phyloP scores from a whole-genome alignment of 495 filamentous ascomycete genomes.

The Penicillium macrosclerotiorum region DNA sequence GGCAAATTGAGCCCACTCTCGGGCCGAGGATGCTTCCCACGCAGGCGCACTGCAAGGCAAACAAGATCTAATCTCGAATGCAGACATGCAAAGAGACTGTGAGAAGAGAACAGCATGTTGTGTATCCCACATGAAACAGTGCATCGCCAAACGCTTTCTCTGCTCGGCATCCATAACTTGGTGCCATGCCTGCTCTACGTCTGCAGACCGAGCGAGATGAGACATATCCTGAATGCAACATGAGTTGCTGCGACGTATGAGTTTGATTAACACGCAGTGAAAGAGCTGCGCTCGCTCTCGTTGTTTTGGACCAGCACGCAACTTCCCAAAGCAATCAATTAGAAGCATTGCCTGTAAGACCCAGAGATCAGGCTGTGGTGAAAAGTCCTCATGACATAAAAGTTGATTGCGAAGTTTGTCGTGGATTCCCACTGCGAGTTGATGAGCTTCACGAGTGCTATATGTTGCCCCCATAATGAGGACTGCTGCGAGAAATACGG shows the following conservation, averaged over 20 bases:
- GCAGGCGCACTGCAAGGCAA: slow-evolving; percentile 44
- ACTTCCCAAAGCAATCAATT: slow-evolving; percentile 60
- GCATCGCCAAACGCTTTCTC: slow-evolving; percentile 50
- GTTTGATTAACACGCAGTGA: slow-evolving; percentile 57
- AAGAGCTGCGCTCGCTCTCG: slow-evolving; percentile 55
- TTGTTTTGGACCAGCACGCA: slow-evolving; percentile 53
- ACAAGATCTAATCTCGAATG: slow-evolving; percentile 51
- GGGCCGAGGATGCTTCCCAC: slow-evolving; percentile 52
- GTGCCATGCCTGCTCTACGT: slow-evolving; percentile 43
- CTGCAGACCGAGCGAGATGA: slow-evolving; percentile 19
- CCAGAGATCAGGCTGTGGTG: slow-evolving; percentile 49
- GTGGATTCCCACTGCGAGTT: slow-evolving; percentile 52
- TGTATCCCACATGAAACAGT: slow-evolving; percentile 61
- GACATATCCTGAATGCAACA: slow-evolving; percentile 40
- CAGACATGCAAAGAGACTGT: slow-evolving; percentile 58
- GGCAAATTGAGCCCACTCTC: slow-evolving; percentile 40
- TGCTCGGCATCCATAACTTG: slow-evolving; percentile 52
- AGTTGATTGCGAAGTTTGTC: slow-evolving; percentile 44
- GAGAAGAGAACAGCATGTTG: slow-evolving; percentile 57
- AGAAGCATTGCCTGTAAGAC: slow-evolving; percentile 55
- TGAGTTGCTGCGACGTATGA: slow-evolving; percentile 54
- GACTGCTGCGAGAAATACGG: slow-evolving; percentile 48
- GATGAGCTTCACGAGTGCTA: slow-evolving; percentile 51
- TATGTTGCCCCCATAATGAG: slow-evolving; percentile 56
- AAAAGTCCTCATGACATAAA: slow-evolving; percentile 44